Evolutionary conservation across 2,329 filamentous ascomycete genomes (phyloP), one percentile per base, ranked within the genome.

Genomic region (Exophiala spinifera): DNA sequence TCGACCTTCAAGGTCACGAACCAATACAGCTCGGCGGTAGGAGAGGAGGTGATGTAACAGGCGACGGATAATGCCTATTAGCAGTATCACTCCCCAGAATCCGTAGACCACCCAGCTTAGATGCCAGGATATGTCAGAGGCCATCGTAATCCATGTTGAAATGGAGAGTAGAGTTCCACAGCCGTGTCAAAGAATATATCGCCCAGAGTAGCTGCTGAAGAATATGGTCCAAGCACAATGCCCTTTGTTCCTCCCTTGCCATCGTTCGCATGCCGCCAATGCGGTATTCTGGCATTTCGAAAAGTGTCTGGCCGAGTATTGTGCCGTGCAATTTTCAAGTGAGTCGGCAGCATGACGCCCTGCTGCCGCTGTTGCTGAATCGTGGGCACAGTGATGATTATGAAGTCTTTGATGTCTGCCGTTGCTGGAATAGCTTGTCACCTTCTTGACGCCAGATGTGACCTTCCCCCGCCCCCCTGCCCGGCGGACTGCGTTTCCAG

Each of bases 11-110:
- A 56, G n/a, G 28, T 64, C 57, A 44, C 33, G 51, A 15, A 17
- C 55, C 23, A 11, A 4, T 34, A 23, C 15, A 1, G 19, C 15
- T 17, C 45, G 49, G n/a, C 63, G 57, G 10, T 46, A 34, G 15
- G 55, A 44, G 6, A 63, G 55, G 6, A 67, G 14, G 39, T 65
- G 61, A 14, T 57, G 60, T 2, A 61, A 34, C 4, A 71, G 17
- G 1, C 70, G 70, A 53, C 67, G 61, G 1, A 65, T 15, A 7
- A 70, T 69, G 1, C 73, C 74, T 2, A 70, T 42, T 0, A 67
- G 49, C 3, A 76, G 46, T 2, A 74, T 65, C 3, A 53, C 51
- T 1, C 64, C 67, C 74, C 74, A 77, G 56, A 74, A 76, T 1
- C 64, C 66, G 50, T 74, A 73, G 1, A 69, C 65, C 8, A 64